Evolutionary conservation across 78 protist genomes (phyloP).

Genomic region (Dictyostelium citrinum): DNA sequence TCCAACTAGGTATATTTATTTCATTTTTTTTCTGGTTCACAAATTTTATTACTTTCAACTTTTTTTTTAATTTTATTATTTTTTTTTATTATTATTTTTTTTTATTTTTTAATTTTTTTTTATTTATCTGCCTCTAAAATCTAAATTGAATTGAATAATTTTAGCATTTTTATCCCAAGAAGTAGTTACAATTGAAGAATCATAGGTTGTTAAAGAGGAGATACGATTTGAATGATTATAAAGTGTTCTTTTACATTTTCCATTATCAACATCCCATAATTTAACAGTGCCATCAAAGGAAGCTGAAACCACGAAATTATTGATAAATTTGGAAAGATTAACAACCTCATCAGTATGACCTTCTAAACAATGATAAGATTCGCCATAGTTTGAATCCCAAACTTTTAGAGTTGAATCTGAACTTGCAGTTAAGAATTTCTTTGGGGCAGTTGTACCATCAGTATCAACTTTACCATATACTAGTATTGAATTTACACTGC

Average conservation of each 20-base stretch:
- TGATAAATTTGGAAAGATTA: slow-evolving; percentile 22
- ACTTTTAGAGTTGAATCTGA: slow-evolving; percentile 66
- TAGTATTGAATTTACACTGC: slow-evolving; percentile 47
- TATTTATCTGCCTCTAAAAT: slow-evolving; percentile 37
- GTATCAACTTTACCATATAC: slow-evolving; percentile 21
- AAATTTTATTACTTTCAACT: neutral
- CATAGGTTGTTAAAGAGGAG: slow-evolving; percentile 38
- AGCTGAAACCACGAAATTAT: slow-evolving; percentile 64
- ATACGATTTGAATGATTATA: slow-evolving; percentile 56
- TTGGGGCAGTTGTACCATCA: slow-evolving; percentile 16
- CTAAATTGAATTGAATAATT: slow-evolving; percentile 51
- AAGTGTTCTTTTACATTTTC: slow-evolving; percentile 30
- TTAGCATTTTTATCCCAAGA: slow-evolving; percentile 70
- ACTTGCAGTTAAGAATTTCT: slow-evolving; percentile 55
- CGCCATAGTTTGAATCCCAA: slow-evolving; percentile 73
- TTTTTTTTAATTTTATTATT: neutral
- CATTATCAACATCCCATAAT: slow-evolving; percentile 71
- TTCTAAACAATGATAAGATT: neutral
- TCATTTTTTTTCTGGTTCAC: too few species aligned
- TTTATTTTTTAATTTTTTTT: neutral
- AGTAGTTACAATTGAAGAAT: slow-evolving; percentile 21
- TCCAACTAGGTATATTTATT: too few species aligned
- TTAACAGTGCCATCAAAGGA: slow-evolving; percentile 73
- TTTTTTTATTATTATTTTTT: neutral
- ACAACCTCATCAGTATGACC: slow-evolving; percentile 79